Percentiles rank a stretch among this genome's conserved stretches.
Evolutionary conservation across 1,284 basidiomycete genomes (phyloP).

Genomic region (Ganoderma multipileum): DNA sequence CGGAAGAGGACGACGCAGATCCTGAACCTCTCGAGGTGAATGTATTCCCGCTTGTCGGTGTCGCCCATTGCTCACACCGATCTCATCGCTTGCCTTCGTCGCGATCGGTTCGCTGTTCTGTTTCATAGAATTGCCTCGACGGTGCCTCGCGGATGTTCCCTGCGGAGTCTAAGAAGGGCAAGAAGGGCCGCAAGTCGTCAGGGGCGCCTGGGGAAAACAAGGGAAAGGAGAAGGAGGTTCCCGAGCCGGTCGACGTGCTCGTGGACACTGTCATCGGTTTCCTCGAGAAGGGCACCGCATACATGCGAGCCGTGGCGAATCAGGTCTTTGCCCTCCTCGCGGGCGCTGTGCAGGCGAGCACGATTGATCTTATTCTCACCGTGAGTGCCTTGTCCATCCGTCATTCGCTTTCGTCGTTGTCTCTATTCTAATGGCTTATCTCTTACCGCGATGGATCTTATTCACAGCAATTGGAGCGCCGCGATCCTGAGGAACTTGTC

Average conservation of each 20-base stretch:
- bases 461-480: slow-evolving; percentile 80
- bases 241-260: slow-evolving; percentile 81
- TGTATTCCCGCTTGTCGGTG: slow-evolving; percentile 7
- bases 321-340: slow-evolving; percentile 85
- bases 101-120: slow-evolving; percentile 11
- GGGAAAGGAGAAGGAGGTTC: slow-evolving; percentile 46
- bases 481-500: slow-evolving; percentile 64
- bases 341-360: slow-evolving; percentile 72
- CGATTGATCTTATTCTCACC: slow-evolving; percentile 84
- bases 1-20: slow-evolving; percentile 53
- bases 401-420: not conserved
- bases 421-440: slow-evolving; percentile 18
- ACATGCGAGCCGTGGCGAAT: slow-evolving; percentile 83
- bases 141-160: slow-evolving; percentile 60
- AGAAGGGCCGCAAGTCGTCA: slow-evolving; percentile 52
- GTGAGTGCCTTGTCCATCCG: slow-evolving; percentile 54
- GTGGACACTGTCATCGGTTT: slow-evolving; percentile 91
- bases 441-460: slow-evolving; percentile 14
- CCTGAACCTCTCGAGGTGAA: slow-evolving; percentile 69
- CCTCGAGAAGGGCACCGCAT: slow-evolving; percentile 86
- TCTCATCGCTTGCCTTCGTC: slow-evolving; percentile 1
- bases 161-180: slow-evolving; percentile 46
- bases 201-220: slow-evolving; percentile 41
- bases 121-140: slow-evolving; percentile 47
- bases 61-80: slow-evolving; percentile 15